These are phyloP conservation scores for Chlorella sp. DNA, from an alignment of 139 green algal species.

Conservation along the genomic window DNA sequence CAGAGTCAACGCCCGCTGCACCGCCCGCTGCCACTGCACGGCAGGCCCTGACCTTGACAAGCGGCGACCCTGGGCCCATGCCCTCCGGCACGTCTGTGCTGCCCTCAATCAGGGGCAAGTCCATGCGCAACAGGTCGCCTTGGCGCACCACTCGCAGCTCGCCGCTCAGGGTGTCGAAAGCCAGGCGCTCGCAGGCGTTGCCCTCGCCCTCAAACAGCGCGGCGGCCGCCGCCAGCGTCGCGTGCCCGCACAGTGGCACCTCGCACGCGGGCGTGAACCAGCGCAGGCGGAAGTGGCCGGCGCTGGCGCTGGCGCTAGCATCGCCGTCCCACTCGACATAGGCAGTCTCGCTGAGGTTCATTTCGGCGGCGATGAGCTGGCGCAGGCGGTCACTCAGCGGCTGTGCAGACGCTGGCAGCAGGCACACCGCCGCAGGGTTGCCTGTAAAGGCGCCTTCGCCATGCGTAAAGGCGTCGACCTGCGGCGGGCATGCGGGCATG, in stretches of 20 bases:
- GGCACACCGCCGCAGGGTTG: constrained; percentile 81
- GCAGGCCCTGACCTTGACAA: constrained; percentile 19
- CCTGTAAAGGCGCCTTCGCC: constrained; percentile 55
- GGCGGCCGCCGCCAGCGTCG: constrained; percentile 56
- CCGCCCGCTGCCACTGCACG: background rate
- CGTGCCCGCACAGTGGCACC: constrained; percentile 69
- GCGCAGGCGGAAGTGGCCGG: constrained; percentile 48
- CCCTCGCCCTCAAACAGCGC: constrained; percentile 20
- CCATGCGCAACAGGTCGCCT: constrained; percentile 27
- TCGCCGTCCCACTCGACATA: constrained; percentile 51
- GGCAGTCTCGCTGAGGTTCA: constrained; percentile 82
- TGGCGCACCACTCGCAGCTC: constrained; percentile 25
- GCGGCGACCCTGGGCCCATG: background rate
- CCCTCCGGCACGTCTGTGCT: constrained; percentile 6
- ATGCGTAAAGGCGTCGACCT: constrained; percentile 83
- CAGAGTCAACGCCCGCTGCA: background rate
- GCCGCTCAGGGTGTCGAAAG: constrained; percentile 39
- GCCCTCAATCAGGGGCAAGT: constrained; percentile 22
- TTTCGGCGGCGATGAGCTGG: constrained; percentile 69
- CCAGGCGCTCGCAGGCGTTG: constrained; percentile 7
- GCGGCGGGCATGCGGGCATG: background rate
- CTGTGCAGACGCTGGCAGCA: constrained; percentile 32
- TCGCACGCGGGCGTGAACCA: constrained; percentile 60
- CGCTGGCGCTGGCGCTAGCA: background rate
- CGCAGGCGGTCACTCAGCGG: constrained; percentile 27